These are phyloP conservation scores for Pseudonectria foliicola DNA, from an alignment of 2,329 filamentous ascomycete genomes.

Conservation along the genomic window DNA sequence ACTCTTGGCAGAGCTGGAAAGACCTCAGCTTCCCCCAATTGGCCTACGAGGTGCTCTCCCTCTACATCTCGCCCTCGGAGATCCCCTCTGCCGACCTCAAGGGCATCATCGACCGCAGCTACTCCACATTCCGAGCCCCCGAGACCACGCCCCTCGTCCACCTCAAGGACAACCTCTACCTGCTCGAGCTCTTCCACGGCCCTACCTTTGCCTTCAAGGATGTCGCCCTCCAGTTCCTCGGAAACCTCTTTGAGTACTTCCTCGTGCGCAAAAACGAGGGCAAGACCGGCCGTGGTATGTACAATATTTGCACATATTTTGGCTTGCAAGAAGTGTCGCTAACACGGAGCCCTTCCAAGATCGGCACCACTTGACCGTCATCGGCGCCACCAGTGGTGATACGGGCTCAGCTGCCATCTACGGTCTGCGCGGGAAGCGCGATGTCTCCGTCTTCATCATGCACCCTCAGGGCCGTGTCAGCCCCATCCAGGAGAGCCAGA, in stretches of 20 bases:
- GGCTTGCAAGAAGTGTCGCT: background rate
- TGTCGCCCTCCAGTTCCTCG: slow-evolving; percentile 77
- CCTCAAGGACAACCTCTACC: slow-evolving; percentile 60
- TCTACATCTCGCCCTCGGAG: slow-evolving; percentile 66
- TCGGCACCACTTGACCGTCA: slow-evolving; percentile 74
- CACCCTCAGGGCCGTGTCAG: slow-evolving; percentile 86
- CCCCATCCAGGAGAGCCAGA: slow-evolving; percentile 90
- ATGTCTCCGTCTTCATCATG: slow-evolving; percentile 93
- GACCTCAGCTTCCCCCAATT: slow-evolving; percentile 72
- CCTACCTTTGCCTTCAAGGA: slow-evolving; percentile 96
- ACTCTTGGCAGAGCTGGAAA: slow-evolving; percentile 65
- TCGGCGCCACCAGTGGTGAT: slow-evolving; percentile 80
- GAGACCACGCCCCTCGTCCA: slow-evolving; percentile 61
- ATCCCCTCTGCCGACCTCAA: slow-evolving; percentile 70
- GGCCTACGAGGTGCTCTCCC: slow-evolving; percentile 73
- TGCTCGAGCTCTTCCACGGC: slow-evolving; percentile 87
- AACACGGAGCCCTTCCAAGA: slow-evolving; percentile 29
- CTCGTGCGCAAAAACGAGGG: slow-evolving; percentile 59
- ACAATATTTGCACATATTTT: background rate
- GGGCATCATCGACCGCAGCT: slow-evolving; percentile 71
- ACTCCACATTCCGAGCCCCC: slow-evolving; percentile 76
- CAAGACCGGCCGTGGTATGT: slow-evolving; percentile 41
- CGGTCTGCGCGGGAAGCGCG: slow-evolving; percentile 88
- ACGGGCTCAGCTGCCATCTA: slow-evolving; percentile 96
- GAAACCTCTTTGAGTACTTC: slow-evolving; percentile 94